Base-by-base conservation (phyloP, 1,139 yeast genomes). In the Hyphopichia burtonii region DNA sequence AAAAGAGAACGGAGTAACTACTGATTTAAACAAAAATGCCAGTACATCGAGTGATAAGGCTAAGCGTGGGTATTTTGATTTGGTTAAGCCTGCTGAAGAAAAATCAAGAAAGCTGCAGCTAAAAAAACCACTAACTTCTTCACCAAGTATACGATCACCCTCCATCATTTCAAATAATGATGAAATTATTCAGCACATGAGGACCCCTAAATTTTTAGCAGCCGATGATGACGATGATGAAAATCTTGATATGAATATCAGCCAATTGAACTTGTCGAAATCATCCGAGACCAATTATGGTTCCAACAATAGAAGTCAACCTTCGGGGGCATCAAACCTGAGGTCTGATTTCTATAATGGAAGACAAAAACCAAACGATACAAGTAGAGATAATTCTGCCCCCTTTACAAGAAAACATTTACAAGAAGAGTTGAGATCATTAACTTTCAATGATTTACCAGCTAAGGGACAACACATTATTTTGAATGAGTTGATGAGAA, bases 391-490 rank as follows among this genome's bases (percentile, higher is more conserved):
- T 15, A 10, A 12, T n/a, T 11, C 33, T 5, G 28, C 34, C 1
- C 3, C 25, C 5, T 33, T 69, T n/a, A 68, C 73, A 3, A 63
- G 57, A 38, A 68, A 59, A 43, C 71, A 71, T 42, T 52, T 72
- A 36, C 69, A 68, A 50, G 66, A 66, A 39, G 77, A 72, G 48
- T 53, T 54, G 59, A 72, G 52, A 50, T 71, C 58, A 51, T 67
- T 65, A 55, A 77, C 86, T 1, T 91, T 91, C 63, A 86, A 88
- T 57, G 93, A 87, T 46, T 66, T 93, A 18, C 96, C 98, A 0
- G 94, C 96, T 3, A 80, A 83, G 51, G 95, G 96, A 0, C 99
- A 93, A 62, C 96, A 91, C 59, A 64, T 91, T 39, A 84, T 93
- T 39, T 68, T 93, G 49, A 91, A 93, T 58, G 96, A 90, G 50